phyloP scores from a whole-genome alignment of 805 yeast genomes.

The Myxozyma neglecta region DNA sequence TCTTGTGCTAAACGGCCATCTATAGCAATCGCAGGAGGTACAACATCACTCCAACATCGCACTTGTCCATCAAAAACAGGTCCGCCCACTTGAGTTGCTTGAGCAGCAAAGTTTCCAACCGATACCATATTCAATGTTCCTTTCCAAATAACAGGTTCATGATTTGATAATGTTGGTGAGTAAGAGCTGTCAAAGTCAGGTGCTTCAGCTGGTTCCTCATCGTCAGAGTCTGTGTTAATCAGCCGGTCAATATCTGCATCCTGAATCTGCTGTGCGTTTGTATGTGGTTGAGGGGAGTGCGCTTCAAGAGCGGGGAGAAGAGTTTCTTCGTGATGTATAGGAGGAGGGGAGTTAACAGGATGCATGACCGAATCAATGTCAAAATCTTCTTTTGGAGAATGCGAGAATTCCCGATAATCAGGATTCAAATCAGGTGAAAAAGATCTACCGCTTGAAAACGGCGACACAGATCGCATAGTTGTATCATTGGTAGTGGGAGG shows the following conservation, averaged over 20 bases:
- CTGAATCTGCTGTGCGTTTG: slow-evolving; percentile 3
- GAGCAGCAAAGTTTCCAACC: slow-evolving; percentile 48
- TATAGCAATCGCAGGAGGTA: slow-evolving; percentile 44
- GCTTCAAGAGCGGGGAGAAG: background rate
- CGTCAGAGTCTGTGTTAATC: slow-evolving; percentile 27
- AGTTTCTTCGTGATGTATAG: background rate
- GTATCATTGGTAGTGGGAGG: background rate
- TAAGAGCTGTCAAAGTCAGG: slow-evolving; percentile 25
- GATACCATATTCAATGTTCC: slow-evolving; percentile 54
- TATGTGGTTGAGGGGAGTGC: slow-evolving; percentile 2
- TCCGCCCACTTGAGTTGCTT: slow-evolving; percentile 45
- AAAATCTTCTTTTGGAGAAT: background rate
- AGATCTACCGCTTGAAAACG: background rate
- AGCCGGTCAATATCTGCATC: slow-evolving; percentile 30
- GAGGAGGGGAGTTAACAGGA: background rate
- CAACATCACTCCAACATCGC: slow-evolving; percentile 30
- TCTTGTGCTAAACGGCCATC: slow-evolving; percentile 62
- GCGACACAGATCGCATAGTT: background rate
- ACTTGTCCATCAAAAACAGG: slow-evolving; percentile 22
- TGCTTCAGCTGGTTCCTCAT: slow-evolving; percentile 23
- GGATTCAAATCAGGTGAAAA: background rate
- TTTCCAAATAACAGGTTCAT: slow-evolving; percentile 45
- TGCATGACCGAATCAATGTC: slow-evolving; percentile 2
- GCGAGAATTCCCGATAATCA: background rate
- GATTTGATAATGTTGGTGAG: slow-evolving; percentile 17